These are phyloP conservation scores for Plasmodium gaboni DNA, from an alignment of 169 alveolate species.

Conservation along the genomic window DNA sequence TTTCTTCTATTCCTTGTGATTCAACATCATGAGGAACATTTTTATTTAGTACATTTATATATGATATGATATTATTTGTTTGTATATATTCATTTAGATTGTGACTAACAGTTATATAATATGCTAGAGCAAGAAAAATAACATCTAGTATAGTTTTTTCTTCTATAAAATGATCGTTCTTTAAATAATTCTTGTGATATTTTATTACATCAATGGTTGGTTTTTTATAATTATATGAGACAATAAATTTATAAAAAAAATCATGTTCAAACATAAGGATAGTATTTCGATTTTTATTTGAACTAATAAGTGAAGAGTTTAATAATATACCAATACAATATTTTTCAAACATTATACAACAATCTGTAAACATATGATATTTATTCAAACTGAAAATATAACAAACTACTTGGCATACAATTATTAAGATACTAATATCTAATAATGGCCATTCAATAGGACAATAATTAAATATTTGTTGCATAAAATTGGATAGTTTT, in stretches of 20 bases:
- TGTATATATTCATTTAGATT: constrained; percentile 31
- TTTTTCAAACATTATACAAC: constrained; percentile 45
- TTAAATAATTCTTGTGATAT: constrained; percentile 26
- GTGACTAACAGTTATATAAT: constrained; percentile 57
- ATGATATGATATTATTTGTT: constrained; percentile 30
- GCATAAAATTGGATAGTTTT: constrained; percentile 35
- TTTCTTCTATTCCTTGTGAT: background rate
- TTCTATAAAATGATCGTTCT: constrained; percentile 42
- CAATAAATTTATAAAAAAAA: constrained; percentile 41
- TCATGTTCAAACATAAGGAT: constrained; percentile 70
- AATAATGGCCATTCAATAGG: constrained; percentile 66
- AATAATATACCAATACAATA: constrained; percentile 58
- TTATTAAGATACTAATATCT: constrained; percentile 58
- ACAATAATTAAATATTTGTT: constrained; percentile 35
- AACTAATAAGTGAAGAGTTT: constrained; percentile 55
- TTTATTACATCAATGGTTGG: constrained; percentile 1
- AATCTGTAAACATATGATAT: constrained; percentile 12
- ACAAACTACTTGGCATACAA: constrained; percentile 63
- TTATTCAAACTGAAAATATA: constrained; percentile 48
- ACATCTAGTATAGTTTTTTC: constrained; percentile 64
- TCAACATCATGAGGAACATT: background rate
- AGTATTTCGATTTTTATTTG: constrained; percentile 24
- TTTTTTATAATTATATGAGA: background rate
- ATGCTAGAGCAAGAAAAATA: constrained; percentile 63
- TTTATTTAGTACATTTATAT: constrained; percentile 33